phyloP scores from a whole-genome alignment of 2,329 filamentous ascomycete genomes.

The Nothophaeocryptopus gaeumannii region DNA sequence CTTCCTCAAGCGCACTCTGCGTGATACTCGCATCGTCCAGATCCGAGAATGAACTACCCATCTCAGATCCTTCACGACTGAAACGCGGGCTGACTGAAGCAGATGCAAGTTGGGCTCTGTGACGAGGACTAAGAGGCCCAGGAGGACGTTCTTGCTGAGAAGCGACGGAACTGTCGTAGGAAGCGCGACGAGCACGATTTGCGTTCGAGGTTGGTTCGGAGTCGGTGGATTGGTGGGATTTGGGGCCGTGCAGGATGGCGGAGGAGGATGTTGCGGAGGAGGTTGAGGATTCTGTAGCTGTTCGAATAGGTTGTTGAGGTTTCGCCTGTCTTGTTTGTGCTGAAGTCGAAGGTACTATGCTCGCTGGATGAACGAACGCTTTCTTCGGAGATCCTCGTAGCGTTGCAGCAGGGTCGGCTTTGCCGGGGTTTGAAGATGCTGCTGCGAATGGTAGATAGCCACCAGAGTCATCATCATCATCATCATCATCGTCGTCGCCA shows the following conservation, averaged over 20 bases:
- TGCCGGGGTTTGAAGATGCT: constrained; percentile 15
- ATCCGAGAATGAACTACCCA: constrained; percentile 84
- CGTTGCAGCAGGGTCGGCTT: constrained; percentile 26
- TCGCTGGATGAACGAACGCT: neutral
- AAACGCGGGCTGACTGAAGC: constrained; percentile 54
- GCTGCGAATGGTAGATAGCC: constrained; percentile 45
- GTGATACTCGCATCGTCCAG: constrained; percentile 80
- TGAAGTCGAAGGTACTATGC: neutral
- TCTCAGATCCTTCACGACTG: constrained; percentile 66
- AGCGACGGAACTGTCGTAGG: constrained; percentile 7
- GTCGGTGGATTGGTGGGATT: constrained; percentile 12
- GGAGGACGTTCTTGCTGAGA: constrained; percentile 12
- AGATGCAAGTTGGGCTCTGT: constrained; percentile 57
- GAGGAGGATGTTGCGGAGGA: constrained; percentile 43
- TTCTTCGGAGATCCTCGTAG: constrained; percentile 14
- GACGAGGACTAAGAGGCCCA: constrained; percentile 49
- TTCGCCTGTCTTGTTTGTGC: neutral
- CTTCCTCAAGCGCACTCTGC: constrained; percentile 76
- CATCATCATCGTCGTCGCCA: constrained; percentile 38
- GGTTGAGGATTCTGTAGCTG: constrained; percentile 17
- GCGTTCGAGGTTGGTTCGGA: neutral
- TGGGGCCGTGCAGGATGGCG: constrained; percentile 15
- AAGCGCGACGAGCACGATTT: neutral
- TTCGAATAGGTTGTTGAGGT: constrained; percentile 6
- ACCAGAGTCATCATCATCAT: constrained; percentile 55